These are phyloP conservation scores for Sphagnum contortum DNA, from an alignment of 225 moss, liverwort and hornwort species.

Conservation along the genomic window DNA sequence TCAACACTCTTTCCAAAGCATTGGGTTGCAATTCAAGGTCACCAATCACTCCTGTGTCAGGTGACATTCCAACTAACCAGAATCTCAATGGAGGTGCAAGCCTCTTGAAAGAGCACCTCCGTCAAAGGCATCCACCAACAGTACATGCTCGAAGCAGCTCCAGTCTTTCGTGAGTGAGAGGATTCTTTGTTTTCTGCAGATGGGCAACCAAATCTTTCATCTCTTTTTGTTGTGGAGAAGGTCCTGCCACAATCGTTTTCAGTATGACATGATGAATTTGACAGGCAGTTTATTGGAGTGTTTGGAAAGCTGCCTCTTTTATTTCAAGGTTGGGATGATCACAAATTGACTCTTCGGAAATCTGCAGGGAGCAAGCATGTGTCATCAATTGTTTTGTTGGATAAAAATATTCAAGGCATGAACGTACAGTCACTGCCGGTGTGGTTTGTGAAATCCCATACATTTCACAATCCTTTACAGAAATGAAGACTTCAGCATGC, in stretches of 20 bases:
- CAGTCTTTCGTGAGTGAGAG: not conserved
- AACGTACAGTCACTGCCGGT: too few species aligned
- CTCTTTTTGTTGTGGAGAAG: not conserved
- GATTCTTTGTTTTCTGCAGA: not conserved
- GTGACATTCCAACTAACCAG: constrained; percentile 24
- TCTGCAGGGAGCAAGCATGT: too few species aligned
- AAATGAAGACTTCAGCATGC: too few species aligned
- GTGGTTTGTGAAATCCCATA: too few species aligned
- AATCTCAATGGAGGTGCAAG: constrained; percentile 18
- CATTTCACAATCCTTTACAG: too few species aligned
- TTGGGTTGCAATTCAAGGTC: constrained; percentile 52
- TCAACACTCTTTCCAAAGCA: constrained; percentile 41
- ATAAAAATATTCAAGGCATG: too few species aligned
- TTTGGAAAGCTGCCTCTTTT: not conserved
- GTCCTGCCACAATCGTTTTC: not conserved
- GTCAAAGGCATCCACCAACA: constrained; percentile 9
- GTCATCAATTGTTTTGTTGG: too few species aligned
- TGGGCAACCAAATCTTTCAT: not conserved
- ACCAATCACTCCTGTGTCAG: constrained; percentile 29
- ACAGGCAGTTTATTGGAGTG: not conserved
- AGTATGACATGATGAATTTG: not conserved
- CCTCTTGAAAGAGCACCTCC: not conserved
- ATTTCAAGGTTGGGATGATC: not conserved
- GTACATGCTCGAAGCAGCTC: constrained; percentile 4
- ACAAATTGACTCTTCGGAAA: not conserved